Conservation (phyloP, 1,284 basidiomycete genomes). For the Lentinula novae-zelandiae region DNA sequence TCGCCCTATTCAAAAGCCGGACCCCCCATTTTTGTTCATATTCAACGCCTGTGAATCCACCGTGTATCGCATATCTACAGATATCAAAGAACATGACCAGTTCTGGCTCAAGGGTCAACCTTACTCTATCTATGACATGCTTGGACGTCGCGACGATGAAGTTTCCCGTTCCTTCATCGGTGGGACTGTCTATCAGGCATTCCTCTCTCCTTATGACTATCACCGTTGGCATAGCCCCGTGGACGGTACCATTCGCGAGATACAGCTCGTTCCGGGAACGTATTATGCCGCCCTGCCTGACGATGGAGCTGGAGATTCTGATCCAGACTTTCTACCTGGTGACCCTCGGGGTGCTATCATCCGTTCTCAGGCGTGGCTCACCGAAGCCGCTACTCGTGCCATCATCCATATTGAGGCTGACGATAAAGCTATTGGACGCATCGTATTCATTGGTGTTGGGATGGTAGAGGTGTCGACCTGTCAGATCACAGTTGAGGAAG, state of each 20-base stretch:
- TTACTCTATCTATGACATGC: constrained; percentile 34
- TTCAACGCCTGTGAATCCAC: constrained; percentile 32
- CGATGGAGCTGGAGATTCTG: constrained; percentile 6
- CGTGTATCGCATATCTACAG: constrained; percentile 26
- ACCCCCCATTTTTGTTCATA: constrained; percentile 22
- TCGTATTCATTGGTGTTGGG: constrained; percentile 36
- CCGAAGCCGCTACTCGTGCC: constrained; percentile 28
- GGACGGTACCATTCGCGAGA: constrained; percentile 40
- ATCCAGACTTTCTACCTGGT: constrained; percentile 5
- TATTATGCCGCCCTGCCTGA: constrained; percentile 42
- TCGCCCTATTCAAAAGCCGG: constrained; percentile 32
- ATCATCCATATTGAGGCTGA: constrained; percentile 31
- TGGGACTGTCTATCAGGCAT: constrained; percentile 53
- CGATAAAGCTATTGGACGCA: constrained; percentile 33
- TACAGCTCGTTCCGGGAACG: constrained; percentile 41
- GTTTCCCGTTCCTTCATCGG: constrained; percentile 33
- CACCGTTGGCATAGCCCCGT: constrained; percentile 57
- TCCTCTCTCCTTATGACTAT: constrained; percentile 43
- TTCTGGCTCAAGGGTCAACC: constrained; percentile 29
- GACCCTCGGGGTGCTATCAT: constrained; percentile 22
- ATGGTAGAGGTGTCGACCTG: constrained; percentile 42
- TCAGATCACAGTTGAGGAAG: constrained; percentile 21
- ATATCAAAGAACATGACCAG: constrained; percentile 25
- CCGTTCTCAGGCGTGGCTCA: constrained; percentile 23
- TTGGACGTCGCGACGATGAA: constrained; percentile 19